Conservation (phyloP, 257 asterid species). For the Solanum clarkiae region DNA sequence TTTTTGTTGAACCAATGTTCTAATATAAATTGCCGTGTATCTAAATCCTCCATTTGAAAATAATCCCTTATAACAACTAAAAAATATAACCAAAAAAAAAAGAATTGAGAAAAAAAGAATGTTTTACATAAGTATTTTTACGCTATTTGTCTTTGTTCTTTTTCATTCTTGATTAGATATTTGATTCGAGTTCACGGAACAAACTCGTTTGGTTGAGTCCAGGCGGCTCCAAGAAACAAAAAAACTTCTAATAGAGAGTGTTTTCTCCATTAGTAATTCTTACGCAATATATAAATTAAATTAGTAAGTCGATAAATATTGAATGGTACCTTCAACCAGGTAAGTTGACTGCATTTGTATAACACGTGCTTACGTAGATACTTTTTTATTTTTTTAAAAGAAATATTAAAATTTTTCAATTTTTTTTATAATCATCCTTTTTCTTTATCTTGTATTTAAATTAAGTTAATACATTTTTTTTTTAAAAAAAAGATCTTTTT, state of each 20-base stretch:
- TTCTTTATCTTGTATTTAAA: too few species aligned
- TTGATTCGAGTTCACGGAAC: neutral
- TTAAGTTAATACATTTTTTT: too few species aligned
- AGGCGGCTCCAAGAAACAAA: too few species aligned
- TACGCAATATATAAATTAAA: neutral
- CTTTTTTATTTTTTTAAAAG: too few species aligned
- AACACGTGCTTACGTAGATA: too few species aligned
- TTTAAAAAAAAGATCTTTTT: too few species aligned
- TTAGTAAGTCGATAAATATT: neutral
- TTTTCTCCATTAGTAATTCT: neutral
- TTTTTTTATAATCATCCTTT: too few species aligned
- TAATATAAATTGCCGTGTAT: neutral
- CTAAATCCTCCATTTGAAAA: neutral
- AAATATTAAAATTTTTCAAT: too few species aligned
- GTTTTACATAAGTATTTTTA: neutral
- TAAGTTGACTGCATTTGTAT: too few species aligned
- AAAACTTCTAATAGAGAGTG: neutral
- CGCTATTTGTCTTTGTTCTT: neutral
- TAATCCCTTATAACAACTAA: neutral
- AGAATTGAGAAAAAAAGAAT: too few species aligned
- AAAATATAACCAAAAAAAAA: neutral
- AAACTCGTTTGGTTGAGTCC: neutral
- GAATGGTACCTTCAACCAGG: too few species aligned
- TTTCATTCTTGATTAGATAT: neutral
- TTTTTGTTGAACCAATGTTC: neutral